phyloP scores from a whole-genome alignment of 2,329 filamentous ascomycete species.

The Trichoderma asperellum region DNA sequence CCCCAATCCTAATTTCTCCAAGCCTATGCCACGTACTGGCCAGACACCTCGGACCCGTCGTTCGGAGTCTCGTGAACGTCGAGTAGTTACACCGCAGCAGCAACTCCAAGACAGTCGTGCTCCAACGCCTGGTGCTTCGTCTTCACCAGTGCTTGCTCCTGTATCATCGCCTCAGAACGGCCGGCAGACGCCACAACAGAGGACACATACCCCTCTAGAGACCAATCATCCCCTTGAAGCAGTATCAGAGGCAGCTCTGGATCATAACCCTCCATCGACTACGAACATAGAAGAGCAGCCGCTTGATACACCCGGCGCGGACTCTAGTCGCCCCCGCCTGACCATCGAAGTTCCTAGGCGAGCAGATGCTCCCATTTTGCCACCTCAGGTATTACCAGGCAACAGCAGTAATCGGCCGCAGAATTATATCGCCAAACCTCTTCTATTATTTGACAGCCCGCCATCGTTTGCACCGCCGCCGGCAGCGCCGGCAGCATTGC shows the following conservation, averaged over 20 bases:
- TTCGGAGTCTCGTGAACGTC: slow-evolving; percentile 44
- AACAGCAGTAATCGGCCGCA: slow-evolving; percentile 55
- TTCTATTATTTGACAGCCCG: slow-evolving; percentile 44
- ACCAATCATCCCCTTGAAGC: slow-evolving; percentile 36
- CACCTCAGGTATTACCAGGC: slow-evolving; percentile 54
- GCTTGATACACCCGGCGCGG: slow-evolving; percentile 7
- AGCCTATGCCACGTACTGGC: slow-evolving; percentile 35
- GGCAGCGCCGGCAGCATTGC: slow-evolving; percentile 50
- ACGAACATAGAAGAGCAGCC: slow-evolving; percentile 27
- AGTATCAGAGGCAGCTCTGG: slow-evolving; percentile 33
- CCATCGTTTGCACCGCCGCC: slow-evolving; percentile 41
- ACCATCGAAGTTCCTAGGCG: slow-evolving; percentile 50
- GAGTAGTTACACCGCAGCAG: slow-evolving; percentile 44
- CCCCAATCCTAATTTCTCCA: slow-evolving; percentile 53
- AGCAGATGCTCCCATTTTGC: slow-evolving; percentile 56
- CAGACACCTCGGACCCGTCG: slow-evolving; percentile 47
- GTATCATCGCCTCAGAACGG: slow-evolving; percentile 37
- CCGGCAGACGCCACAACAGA: slow-evolving; percentile 42
- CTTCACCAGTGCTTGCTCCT: slow-evolving; percentile 32
- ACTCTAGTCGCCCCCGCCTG: slow-evolving; percentile 38
- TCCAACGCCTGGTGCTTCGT: slow-evolving; percentile 32
- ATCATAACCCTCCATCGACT: slow-evolving; percentile 20
- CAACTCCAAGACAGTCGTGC: slow-evolving; percentile 42
- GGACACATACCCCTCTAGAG: slow-evolving; percentile 42
- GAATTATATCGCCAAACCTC: slow-evolving; percentile 62